These are phyloP conservation scores for Magnaporthales sp. DNA, from an alignment of 2,329 filamentous ascomycete genomes.

Conservation along the genomic window DNA sequence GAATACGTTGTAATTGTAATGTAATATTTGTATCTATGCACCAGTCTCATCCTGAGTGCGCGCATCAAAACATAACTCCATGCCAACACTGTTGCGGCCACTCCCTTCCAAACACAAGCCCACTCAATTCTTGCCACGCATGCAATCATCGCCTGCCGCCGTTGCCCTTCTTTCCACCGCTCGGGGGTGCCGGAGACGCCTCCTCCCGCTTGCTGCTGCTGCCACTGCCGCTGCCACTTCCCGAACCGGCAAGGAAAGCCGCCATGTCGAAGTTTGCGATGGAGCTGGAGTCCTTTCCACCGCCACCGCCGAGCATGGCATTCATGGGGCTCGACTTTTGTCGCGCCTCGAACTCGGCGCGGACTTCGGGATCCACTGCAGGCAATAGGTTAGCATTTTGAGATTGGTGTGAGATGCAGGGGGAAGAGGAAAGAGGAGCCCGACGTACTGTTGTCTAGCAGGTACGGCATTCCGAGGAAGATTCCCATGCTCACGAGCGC, in stretches of 20 bases:
- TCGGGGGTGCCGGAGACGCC: conserved; percentile 15
- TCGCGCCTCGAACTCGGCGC: conserved; percentile 84
- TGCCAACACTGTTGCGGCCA: background rate
- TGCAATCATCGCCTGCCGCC: conserved; percentile 18
- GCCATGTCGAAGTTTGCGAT: conserved; percentile 54
- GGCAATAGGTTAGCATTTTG: background rate
- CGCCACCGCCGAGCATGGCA: conserved; percentile 38
- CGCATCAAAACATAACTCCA: too few relatives aligned
- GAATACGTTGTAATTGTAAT: too few relatives aligned
- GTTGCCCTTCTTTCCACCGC: conserved; percentile 32
- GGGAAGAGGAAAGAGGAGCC: background rate
- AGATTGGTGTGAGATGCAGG: background rate
- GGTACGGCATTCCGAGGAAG: conserved; percentile 87
- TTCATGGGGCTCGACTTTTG: conserved; percentile 67
- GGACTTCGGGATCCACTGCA: conserved; percentile 95
- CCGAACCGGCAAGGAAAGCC: conserved; percentile 47
- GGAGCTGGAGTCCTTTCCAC: conserved; percentile 23
- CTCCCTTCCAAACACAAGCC: background rate
- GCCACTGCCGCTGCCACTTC: conserved; percentile 21
- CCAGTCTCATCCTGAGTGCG: too few relatives aligned
- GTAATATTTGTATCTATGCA: too few relatives aligned
- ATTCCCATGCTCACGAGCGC: conserved; percentile 73
- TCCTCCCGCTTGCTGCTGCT: conserved; percentile 32
- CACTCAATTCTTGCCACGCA: background rate
- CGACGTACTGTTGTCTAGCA: conserved; percentile 86